These are phyloP conservation scores for Termitomyces sp. DNA, from an alignment of 768 basidiomycete genomes.

Conservation along the genomic window DNA sequence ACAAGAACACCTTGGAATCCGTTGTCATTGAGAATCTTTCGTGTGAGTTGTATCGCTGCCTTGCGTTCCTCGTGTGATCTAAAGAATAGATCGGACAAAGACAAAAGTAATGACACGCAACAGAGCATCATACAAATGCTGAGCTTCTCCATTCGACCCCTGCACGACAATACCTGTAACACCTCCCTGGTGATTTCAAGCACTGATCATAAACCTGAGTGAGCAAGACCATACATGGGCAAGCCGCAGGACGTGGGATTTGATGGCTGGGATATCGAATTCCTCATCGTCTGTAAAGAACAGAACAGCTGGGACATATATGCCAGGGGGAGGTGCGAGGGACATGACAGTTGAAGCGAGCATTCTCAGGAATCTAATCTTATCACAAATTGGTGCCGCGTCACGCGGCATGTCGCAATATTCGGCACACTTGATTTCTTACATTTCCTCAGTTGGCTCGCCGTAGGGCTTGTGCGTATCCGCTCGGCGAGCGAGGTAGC, in stretches of 20 bases:
- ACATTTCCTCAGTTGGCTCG: background rate
- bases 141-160: constrained; percentile 74
- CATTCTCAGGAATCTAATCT: constrained; percentile 14
- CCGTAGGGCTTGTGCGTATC: background rate
- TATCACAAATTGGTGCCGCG: constrained; percentile 9
- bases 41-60: constrained; percentile 54
- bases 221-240: constrained; percentile 46
- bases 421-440: constrained; percentile 5
- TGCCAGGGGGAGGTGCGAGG: constrained; percentile 55
- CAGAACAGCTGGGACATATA: constrained; percentile 76
- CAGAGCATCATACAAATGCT: constrained; percentile 44
- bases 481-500: constrained; percentile 1
- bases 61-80: constrained; percentile 67
- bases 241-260: constrained; percentile 67
- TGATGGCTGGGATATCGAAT: constrained; percentile 61
- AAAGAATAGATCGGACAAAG: background rate
- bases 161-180: constrained; percentile 70
- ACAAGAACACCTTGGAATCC: constrained; percentile 65
- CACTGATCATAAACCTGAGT: constrained; percentile 8
- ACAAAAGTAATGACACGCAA: background rate
- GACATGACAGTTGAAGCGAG: constrained; percentile 14
- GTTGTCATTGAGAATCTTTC: constrained; percentile 66
- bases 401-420: constrained; percentile 9
- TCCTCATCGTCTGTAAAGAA: constrained; percentile 69
- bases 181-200: constrained; percentile 48